Conservation (phyloP, 1,139 yeast species). For the Debaryomyces robertsiae region DNA sequence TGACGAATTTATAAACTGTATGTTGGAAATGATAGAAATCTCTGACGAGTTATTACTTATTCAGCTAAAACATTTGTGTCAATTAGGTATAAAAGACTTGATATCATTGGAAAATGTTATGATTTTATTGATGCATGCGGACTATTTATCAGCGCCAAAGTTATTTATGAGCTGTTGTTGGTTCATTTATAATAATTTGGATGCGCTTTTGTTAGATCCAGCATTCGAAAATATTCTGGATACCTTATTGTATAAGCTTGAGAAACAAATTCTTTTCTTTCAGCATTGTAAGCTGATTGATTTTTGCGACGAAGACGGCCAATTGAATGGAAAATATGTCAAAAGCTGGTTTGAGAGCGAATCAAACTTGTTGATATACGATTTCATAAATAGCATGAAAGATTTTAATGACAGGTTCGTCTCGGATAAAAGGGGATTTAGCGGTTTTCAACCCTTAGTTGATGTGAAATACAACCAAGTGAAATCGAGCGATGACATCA, state of each 20-base stretch:
- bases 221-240: slow-evolving; percentile 31
- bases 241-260: slow-evolving; percentile 31
- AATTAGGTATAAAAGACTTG: slow-evolving; percentile 60
- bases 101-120: slow-evolving; percentile 65
- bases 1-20: slow-evolving; percentile 53
- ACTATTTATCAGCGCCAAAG: slow-evolving; percentile 52
- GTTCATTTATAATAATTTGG: slow-evolving; percentile 70
- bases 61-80: slow-evolving; percentile 62
- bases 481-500: not conserved
- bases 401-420: slow-evolving; percentile 54
- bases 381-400: slow-evolving; percentile 36
- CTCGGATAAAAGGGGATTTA: slow-evolving; percentile 42
- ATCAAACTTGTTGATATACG: slow-evolving; percentile 25
- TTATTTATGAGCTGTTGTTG: slow-evolving; percentile 64
- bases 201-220: slow-evolving; percentile 58
- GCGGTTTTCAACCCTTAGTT: slow-evolving; percentile 50
- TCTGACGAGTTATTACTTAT: slow-evolving; percentile 67
- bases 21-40: slow-evolving; percentile 61
- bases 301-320: slow-evolving; percentile 22
- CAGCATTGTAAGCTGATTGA: slow-evolving; percentile 31
- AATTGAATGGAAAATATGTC: slow-evolving; percentile 14
- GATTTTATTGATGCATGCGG: slow-evolving; percentile 56
- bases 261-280: slow-evolving; percentile 29
- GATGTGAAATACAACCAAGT: slow-evolving; percentile 34
- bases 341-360: slow-evolving; percentile 25